Percentiles rank a stretch among this genome's conserved stretches.
Conservation (phyloP, 176 grass and related monocot species). For the Aegilops speltoides region DNA sequence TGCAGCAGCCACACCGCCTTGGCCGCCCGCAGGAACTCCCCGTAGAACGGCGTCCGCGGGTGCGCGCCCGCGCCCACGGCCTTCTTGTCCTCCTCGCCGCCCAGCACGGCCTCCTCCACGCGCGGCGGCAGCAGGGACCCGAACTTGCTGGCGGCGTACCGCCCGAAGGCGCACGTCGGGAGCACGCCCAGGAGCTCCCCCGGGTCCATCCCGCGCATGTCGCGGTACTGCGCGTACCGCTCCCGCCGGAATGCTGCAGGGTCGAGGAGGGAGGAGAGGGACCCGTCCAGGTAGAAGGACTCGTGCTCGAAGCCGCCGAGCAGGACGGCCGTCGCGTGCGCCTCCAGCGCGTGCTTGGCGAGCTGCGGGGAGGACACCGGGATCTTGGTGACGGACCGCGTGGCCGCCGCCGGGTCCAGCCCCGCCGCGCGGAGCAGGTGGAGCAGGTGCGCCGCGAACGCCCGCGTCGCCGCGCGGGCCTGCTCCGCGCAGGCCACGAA, state of each 20-base stretch:
- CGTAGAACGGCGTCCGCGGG: constrained; percentile 89
- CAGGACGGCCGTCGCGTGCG: constrained; percentile 62
- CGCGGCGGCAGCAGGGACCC: constrained; percentile 40
- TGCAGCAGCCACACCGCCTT: constrained; percentile 99
- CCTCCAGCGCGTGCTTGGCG: constrained; percentile 82
- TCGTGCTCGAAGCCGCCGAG: constrained; percentile 95
- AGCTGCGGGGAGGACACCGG: constrained; percentile 39
- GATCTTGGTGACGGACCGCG: constrained; percentile 59
- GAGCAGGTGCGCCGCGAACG: constrained; percentile 70
- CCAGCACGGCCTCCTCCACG: constrained; percentile 72
- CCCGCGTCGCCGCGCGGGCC: constrained; percentile 62
- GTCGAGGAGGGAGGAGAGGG: constrained; percentile 84
- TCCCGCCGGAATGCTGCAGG: constrained; percentile 74
- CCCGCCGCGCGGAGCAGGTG: constrained; percentile 58
- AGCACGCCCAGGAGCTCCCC: constrained; percentile 82
- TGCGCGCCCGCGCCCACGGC: constrained; percentile 50
- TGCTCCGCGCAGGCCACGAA: constrained; percentile 67
- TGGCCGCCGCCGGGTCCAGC: constrained; percentile 59
- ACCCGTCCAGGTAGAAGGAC: constrained; percentile 96
- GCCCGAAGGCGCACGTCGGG: constrained; percentile 80
- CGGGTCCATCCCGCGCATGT: constrained; percentile 98
- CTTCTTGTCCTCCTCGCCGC: constrained; percentile 51
- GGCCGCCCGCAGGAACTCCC: constrained; percentile 69
- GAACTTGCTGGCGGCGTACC: constrained; percentile 74
- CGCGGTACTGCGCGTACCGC: constrained; percentile 71